phyloP scores from a whole-genome alignment of 1,139 yeast genomes.

The Suhomyces wounanorum region DNA sequence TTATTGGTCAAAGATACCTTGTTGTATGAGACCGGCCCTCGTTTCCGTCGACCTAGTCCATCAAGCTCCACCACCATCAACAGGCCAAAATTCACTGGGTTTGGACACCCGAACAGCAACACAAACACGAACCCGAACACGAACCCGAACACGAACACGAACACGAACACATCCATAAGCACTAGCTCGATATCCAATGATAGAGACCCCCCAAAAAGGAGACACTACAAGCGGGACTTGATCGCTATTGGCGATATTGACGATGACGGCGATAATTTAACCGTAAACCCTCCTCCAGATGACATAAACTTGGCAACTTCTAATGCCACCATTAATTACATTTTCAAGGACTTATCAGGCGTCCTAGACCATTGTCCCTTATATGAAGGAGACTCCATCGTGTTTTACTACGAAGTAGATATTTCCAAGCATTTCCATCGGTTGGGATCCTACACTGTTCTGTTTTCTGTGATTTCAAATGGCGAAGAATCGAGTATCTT shows the following conservation, averaged over 20 bases:
- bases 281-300: background rate
- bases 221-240: background rate
- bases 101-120: background rate
- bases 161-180: too few relatives aligned
- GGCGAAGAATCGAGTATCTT: conserved; percentile 35
- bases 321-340: conserved; percentile 24
- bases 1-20: conserved; percentile 40
- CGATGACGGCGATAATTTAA: conserved; percentile 3
- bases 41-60: conserved; percentile 17
- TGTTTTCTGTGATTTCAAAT: conserved; percentile 43
- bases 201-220: background rate
- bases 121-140: too few relatives aligned
- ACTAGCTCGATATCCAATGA: background rate
- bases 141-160: too few relatives aligned
- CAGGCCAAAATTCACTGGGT: background rate
- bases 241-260: background rate
- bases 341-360: conserved; percentile 32
- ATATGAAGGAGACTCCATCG: conserved; percentile 40
- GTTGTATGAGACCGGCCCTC: conserved; percentile 24
- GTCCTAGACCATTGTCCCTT: conserved; percentile 43
- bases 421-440: conserved; percentile 33
- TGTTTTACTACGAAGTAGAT: conserved; percentile 42
- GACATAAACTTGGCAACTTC: conserved; percentile 16
- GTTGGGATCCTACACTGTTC: conserved; percentile 46
- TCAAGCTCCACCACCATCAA: background rate